Evolutionary conservation across 257 asterid genomes (phyloP).

Genomic region (Pogostemon cablin): DNA sequence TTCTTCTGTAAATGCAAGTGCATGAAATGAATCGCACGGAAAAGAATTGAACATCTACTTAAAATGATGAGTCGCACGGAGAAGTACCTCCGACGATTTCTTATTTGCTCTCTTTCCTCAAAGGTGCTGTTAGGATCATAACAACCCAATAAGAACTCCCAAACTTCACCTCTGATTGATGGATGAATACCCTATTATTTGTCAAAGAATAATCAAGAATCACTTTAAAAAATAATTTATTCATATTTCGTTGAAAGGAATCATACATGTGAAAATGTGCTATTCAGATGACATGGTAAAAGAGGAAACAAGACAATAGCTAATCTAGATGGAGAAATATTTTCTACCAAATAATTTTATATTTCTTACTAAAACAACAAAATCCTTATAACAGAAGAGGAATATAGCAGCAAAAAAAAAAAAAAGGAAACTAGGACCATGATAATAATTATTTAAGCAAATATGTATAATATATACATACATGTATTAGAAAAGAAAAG

Average conservation of each 20-base stretch:
- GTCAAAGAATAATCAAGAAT: slow-evolving; percentile 29
- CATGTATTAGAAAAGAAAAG: slow-evolving; percentile 12
- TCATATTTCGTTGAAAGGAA: slow-evolving; percentile 20
- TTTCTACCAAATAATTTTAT: slow-evolving; percentile 9
- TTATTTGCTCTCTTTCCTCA: slow-evolving; percentile 79
- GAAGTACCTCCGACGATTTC: slow-evolving; percentile 70
- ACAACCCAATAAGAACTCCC: slow-evolving; percentile 97
- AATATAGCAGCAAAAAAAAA: slow-evolving; percentile 2
- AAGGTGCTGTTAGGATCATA: slow-evolving; percentile 83
- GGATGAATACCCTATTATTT: slow-evolving; percentile 88
- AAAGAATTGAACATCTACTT: background rate
- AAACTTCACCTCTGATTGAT: slow-evolving; percentile 96
- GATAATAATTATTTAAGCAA: slow-evolving; percentile 14
- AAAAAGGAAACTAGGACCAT: slow-evolving; percentile 21
- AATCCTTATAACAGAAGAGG: slow-evolving; percentile 17
- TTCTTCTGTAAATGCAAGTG: slow-evolving; percentile 2
- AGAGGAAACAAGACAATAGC: background rate
- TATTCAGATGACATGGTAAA: slow-evolving; percentile 12
- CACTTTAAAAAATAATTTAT: slow-evolving; percentile 31
- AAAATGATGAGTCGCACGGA: slow-evolving; percentile 22
- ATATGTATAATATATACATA: background rate
- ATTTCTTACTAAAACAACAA: slow-evolving; percentile 14
- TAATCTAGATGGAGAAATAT: slow-evolving; percentile 4
- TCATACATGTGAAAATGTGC: slow-evolving; percentile 24
- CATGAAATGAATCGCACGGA: background rate